A percentile compares a stretch with the other conserved stretches of the same genome.
These are phyloP conservation scores for Aspergillus sp. DNA, from an alignment of 2,329 filamentous ascomycete species.

Conservation along the genomic window DNA sequence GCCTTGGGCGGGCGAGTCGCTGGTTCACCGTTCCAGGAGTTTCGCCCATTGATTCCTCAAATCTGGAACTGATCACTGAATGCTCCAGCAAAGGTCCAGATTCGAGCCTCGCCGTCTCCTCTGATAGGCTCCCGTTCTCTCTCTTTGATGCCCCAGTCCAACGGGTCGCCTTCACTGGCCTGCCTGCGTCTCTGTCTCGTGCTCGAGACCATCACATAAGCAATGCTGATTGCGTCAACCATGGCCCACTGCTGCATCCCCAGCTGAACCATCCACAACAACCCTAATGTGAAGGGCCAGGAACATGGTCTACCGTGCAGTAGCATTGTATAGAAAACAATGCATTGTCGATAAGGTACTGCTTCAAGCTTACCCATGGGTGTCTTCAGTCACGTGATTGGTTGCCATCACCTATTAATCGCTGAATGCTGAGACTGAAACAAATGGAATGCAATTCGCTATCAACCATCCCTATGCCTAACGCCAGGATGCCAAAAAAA, in stretches of 20 bases:
- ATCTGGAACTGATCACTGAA: background rate
- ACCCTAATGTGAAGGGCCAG: too few species aligned
- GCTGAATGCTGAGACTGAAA: background rate
- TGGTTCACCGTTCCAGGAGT: background rate
- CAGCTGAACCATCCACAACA: background rate
- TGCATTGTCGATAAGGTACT: too few species aligned
- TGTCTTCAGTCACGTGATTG: too few species aligned
- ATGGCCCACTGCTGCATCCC: background rate
- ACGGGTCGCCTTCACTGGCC: constrained; percentile 18
- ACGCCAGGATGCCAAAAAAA: background rate
- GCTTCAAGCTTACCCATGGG: background rate
- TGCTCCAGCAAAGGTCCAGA: constrained; percentile 12
- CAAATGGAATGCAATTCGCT: background rate
- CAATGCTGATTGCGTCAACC: constrained; percentile 12
- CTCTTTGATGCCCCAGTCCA: constrained; percentile 15
- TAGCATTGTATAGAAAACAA: too few species aligned
- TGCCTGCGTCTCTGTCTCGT: constrained; percentile 14
- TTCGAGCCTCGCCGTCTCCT: constrained; percentile 8
- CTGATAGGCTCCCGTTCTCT: constrained; percentile 20
- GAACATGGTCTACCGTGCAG: too few species aligned
- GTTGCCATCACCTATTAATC: background rate
- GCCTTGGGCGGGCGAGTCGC: constrained; percentile 5
- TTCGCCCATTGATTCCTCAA: constrained; percentile 4
- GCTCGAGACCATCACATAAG: constrained; percentile 1
- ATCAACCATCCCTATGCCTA: background rate